Conservation (phyloP, 1,284 basidiomycete species). For the Leccinum ambiguum region DNA sequence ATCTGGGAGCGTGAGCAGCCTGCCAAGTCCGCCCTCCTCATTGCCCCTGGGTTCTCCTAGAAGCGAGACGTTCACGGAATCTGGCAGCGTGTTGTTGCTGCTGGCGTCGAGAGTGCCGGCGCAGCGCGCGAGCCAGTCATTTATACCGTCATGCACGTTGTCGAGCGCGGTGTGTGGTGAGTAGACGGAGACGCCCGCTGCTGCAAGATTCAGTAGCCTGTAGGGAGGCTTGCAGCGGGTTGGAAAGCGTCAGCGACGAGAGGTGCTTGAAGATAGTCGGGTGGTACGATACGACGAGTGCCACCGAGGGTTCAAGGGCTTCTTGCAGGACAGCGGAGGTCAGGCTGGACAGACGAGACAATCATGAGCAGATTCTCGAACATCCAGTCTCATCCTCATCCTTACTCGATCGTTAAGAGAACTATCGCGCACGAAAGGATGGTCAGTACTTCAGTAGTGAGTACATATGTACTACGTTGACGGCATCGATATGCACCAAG, state of each 20-base stretch:
- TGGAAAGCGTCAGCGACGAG: slow-evolving; percentile 74
- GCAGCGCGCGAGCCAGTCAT: slow-evolving; percentile 75
- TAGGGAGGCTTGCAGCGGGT: slow-evolving; percentile 72
- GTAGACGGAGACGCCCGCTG: slow-evolving; percentile 84
- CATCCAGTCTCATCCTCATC: slow-evolving; percentile 26
- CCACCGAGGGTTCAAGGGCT: slow-evolving; percentile 61
- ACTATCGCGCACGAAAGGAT: slow-evolving; percentile 33
- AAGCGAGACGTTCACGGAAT: slow-evolving; percentile 35
- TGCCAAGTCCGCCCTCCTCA: slow-evolving; percentile 64
- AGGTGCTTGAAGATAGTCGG: slow-evolving; percentile 87
- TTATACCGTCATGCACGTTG: slow-evolving; percentile 79
- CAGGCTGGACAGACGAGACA: slow-evolving; percentile 49
- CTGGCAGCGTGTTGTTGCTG: background rate
- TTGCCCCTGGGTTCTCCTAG: slow-evolving; percentile 38
- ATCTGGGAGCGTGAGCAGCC: slow-evolving; percentile 60
- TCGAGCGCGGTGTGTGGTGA: slow-evolving; percentile 89
- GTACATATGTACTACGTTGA: too few relatives aligned
- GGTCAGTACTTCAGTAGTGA: too few relatives aligned
- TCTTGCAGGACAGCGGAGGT: slow-evolving; percentile 79
- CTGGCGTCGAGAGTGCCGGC: slow-evolving; percentile 29
- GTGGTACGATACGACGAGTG: slow-evolving; percentile 85
- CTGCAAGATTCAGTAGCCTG: slow-evolving; percentile 70
- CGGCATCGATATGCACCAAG: too few relatives aligned
- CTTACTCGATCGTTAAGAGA: slow-evolving; percentile 80
- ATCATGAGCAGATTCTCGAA: slow-evolving; percentile 14